These are phyloP conservation scores for Hypocrella siamensis DNA, from an alignment of 2,329 filamentous ascomycete species.

Conservation along the genomic window DNA sequence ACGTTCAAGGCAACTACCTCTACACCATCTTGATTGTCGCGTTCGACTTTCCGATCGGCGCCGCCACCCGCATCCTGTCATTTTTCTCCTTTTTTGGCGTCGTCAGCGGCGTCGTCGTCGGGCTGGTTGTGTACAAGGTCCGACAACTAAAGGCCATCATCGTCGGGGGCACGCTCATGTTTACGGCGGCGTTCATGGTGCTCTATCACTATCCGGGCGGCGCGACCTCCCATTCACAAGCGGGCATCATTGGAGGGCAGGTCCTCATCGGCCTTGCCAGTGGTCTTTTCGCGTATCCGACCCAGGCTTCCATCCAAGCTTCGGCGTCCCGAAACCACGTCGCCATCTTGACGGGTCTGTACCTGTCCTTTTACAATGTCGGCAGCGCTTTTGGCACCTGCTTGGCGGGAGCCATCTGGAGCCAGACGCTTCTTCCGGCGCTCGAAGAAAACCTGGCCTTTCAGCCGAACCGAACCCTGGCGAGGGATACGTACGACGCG, in stretches of 20 bases:
- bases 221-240: slow-evolving; percentile 19
- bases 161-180: slow-evolving; percentile 36
- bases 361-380: slow-evolving; percentile 25
- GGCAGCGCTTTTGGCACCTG: slow-evolving; percentile 25
- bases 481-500: slow-evolving; percentile 18
- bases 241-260: slow-evolving; percentile 39
- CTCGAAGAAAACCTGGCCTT: slow-evolving; percentile 17
- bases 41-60: slow-evolving; percentile 38
- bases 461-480: slow-evolving; percentile 17
- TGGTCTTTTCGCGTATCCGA: slow-evolving; percentile 35
- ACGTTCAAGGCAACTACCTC: slow-evolving; percentile 41
- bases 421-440: slow-evolving; percentile 19
- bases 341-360: slow-evolving; percentile 21
- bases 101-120: slow-evolving; percentile 34
- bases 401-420: slow-evolving; percentile 25
- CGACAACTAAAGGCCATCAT: slow-evolving; percentile 43
- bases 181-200: slow-evolving; percentile 38
- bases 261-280: slow-evolving; percentile 41
- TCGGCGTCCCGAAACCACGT: slow-evolving; percentile 21
- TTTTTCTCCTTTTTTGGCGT: slow-evolving; percentile 39
- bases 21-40: slow-evolving; percentile 42
- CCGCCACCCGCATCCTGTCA: slow-evolving; percentile 38
- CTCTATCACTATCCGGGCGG: slow-evolving; percentile 40
- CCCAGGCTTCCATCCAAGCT: slow-evolving; percentile 23
- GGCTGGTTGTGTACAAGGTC: slow-evolving; percentile 33